Conservation (phyloP, 805 yeast genomes). For the Candida orba region DNA sequence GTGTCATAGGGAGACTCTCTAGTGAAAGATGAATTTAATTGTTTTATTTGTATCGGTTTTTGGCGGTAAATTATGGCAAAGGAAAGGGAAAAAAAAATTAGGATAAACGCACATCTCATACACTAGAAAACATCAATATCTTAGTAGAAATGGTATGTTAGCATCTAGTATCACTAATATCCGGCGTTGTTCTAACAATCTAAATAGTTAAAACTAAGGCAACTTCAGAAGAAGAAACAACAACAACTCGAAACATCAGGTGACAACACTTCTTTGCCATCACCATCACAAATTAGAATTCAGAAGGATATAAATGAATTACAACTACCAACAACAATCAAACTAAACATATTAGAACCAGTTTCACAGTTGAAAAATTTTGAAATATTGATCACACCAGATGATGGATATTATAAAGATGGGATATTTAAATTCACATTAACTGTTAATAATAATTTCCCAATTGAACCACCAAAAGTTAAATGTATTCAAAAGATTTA, state of each 20-base stretch:
- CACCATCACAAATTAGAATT: constrained; percentile 68
- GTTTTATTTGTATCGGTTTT: too few relatives aligned
- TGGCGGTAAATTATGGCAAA: too few relatives aligned
- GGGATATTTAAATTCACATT: constrained; percentile 71
- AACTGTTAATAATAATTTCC: constrained; percentile 62
- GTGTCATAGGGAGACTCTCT: neutral
- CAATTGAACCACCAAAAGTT: constrained; percentile 90
- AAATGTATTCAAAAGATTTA: constrained; percentile 64
- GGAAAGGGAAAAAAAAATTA: neutral
- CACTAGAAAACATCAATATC: too few relatives aligned
- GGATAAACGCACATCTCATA: neutral
- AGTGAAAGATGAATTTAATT: too few relatives aligned
- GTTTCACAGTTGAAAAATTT: constrained; percentile 49
- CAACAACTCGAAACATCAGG: constrained; percentile 30
- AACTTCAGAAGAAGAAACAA: constrained; percentile 49
- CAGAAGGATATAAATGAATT: constrained; percentile 73
- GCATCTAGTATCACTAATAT: too few relatives aligned
- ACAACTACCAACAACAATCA: constrained; percentile 52
- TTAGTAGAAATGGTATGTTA: neutral
- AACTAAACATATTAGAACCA: constrained; percentile 39
- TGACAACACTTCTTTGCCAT: neutral
- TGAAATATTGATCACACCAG: constrained; percentile 50
- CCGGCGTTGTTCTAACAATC: neutral
- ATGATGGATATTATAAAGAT: constrained; percentile 62
- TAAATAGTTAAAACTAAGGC: constrained; percentile 49